Percentiles rank a stretch among this genome's conserved stretches.
phyloP scores from a whole-genome alignment of 805 yeast species.

The Cyberlindnera xishuangbannaensis region DNA sequence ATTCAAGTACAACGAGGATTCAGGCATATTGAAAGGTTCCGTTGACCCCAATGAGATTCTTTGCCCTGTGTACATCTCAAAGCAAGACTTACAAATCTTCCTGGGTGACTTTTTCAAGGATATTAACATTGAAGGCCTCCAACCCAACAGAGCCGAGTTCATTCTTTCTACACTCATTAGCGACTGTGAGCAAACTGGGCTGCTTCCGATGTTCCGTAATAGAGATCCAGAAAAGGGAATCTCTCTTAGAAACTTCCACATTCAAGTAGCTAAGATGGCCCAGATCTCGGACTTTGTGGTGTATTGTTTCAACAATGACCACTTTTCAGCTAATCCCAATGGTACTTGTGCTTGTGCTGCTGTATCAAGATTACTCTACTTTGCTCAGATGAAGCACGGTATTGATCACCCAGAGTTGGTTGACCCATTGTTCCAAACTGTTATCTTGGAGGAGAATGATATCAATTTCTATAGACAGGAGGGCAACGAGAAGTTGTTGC shows the following conservation, averaged over 20 bases:
- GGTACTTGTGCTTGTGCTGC: conserved; percentile 32
- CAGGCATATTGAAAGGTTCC: conserved; percentile 49
- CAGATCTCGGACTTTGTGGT: conserved; percentile 68
- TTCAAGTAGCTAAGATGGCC: conserved; percentile 78
- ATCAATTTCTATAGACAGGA: conserved; percentile 9
- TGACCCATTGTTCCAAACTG: conserved; percentile 20
- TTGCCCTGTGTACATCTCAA: conserved; percentile 40
- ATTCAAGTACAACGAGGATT: conserved; percentile 11
- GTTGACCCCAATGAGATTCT: conserved; percentile 51
- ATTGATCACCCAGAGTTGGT: conserved; percentile 24
- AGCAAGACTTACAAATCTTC: conserved; percentile 27
- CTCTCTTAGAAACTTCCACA: conserved; percentile 76
- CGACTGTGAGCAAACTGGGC: conserved; percentile 26
- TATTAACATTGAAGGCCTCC: conserved; percentile 15
- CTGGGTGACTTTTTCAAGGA: conserved; percentile 20
- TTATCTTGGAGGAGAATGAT: conserved; percentile 16
- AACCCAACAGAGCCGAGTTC: conserved; percentile 2
- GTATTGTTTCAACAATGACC: conserved; percentile 53
- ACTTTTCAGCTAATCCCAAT: conserved; percentile 19
- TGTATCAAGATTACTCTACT: conserved; percentile 34
- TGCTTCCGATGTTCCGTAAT: conserved; percentile 48
- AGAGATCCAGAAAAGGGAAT: conserved; percentile 70
- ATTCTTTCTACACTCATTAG: conserved; percentile 17
- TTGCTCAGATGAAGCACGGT: conserved; percentile 35
- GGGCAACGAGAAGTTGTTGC: conserved; percentile 12